Conservation (phyloP, 257 asterid genomes). For the Leptodermis oblonga region DNA sequence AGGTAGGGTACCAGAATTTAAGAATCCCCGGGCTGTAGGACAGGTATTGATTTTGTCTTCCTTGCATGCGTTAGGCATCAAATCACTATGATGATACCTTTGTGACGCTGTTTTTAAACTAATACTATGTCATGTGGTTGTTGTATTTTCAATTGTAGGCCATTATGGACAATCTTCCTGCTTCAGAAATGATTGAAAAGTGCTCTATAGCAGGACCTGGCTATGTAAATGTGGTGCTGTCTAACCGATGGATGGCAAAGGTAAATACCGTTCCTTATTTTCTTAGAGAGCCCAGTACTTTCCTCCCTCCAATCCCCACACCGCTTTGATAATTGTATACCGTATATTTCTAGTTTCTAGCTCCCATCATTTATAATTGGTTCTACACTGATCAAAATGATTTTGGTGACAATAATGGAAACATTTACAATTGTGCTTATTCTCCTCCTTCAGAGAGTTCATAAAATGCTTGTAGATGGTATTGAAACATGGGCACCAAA, state of each 20-base stretch:
- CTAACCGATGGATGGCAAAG: slow-evolving; percentile 80
- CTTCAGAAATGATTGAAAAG: slow-evolving; percentile 58
- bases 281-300: too few relatives aligned
- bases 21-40: slow-evolving; percentile 78
- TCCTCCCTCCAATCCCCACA: not conserved
- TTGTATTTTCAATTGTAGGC: too few relatives aligned
- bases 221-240: slow-evolving; percentile 63
- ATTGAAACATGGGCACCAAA: slow-evolving; percentile 81
- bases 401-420: too few relatives aligned
- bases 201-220: slow-evolving; percentile 86
- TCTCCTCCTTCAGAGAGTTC: slow-evolving; percentile 57
- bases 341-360: not conserved
- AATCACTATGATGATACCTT: not conserved
- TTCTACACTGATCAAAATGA: not conserved
- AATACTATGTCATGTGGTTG: too few relatives aligned
- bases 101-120: too few relatives aligned
- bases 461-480: slow-evolving; percentile 70
- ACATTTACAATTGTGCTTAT: not conserved
- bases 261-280: slow-evolving; percentile 27
- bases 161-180: slow-evolving; percentile 67
- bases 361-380: not conserved
- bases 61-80: not conserved
- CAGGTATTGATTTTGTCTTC: slow-evolving; percentile 39
- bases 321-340: too few relatives aligned
- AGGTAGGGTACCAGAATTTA: too few relatives aligned